Conservation (phyloP, 2,329 filamentous ascomycete species). For the Colletotrichum cordylinicola region DNA sequence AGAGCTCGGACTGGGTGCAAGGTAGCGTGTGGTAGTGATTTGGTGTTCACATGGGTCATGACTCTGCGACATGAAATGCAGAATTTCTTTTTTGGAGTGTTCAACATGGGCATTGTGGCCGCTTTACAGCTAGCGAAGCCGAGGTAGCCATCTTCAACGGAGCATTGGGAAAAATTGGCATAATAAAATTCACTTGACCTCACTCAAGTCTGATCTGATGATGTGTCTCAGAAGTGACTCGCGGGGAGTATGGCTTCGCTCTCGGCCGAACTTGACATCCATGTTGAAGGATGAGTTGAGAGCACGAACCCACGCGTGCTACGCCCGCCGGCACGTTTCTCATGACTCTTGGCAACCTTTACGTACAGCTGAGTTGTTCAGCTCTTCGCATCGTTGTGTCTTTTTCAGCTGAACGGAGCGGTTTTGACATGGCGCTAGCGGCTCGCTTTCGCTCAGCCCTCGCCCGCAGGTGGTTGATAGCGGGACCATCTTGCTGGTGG, state of each 20-base stretch:
- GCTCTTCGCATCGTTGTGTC: not conserved
- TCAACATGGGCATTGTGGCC: constrained; percentile 15
- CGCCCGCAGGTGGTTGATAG: not conserved
- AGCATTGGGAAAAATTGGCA: constrained; percentile 1
- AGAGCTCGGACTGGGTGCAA: not conserved
- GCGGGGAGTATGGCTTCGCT: not conserved
- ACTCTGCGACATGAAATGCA: constrained; percentile 21
- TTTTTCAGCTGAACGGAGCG: not conserved
- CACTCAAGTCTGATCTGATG: not conserved
- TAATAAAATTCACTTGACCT: constrained; percentile 4
- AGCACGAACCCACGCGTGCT: not conserved
- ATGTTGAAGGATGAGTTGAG: not conserved
- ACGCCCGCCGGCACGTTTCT: not conserved
- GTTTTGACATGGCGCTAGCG: not conserved
- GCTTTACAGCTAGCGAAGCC: constrained; percentile 3
- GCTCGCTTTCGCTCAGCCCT: not conserved
- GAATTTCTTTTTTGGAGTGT: not conserved
- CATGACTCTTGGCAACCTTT: not conserved
- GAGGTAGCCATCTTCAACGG: not conserved
- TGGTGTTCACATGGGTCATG: constrained; percentile 15
- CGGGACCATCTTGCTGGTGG: rapidly evolving
- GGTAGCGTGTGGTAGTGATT: not conserved
- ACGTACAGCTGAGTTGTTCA: not conserved
- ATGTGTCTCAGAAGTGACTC: constrained; percentile 5
- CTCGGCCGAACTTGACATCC: not conserved